Percentiles rank a stretch among this genome's conserved stretches.
These are phyloP conservation scores for Tolypocladium cylindrosporum DNA, from an alignment of 2,329 filamentous ascomycete species.

Conservation along the genomic window DNA sequence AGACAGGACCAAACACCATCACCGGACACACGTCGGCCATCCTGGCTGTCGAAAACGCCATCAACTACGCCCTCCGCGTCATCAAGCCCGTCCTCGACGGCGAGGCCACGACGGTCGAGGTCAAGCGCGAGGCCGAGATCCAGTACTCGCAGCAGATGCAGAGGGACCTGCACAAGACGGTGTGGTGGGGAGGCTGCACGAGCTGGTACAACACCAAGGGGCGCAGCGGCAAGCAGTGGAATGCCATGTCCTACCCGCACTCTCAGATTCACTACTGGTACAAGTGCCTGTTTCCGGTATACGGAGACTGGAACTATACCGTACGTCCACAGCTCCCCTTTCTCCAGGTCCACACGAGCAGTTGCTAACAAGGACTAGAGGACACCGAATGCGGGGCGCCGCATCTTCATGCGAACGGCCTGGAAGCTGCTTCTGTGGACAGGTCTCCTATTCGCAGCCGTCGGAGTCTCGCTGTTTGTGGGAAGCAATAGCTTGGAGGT, in stretches of 20 bases:
- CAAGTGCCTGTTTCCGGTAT: slow-evolving; percentile 22
- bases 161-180: slow-evolving; percentile 18
- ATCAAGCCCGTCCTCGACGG: slow-evolving; percentile 36
- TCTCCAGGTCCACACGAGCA: neutral
- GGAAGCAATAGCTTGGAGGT: neutral
- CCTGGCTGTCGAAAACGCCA: slow-evolving; percentile 49
- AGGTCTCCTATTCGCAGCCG: neutral
- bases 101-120: slow-evolving; percentile 17
- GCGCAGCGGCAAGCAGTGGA: slow-evolving; percentile 17
- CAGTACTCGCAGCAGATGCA: slow-evolving; percentile 22
- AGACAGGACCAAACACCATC: slow-evolving; percentile 44
- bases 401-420: neutral
- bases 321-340: slow-evolving; percentile 12
- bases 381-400: neutral
- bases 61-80: slow-evolving; percentile 49
- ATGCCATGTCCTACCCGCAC: slow-evolving; percentile 25
- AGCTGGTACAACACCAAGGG: slow-evolving; percentile 25
- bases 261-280: slow-evolving; percentile 25
- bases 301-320: slow-evolving; percentile 20
- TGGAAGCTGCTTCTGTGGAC: slow-evolving; percentile 2
- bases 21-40: slow-evolving; percentile 54
- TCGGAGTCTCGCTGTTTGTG: neutral
- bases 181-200: slow-evolving; percentile 23
- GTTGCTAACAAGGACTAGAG: neutral
- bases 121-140: slow-evolving; percentile 24